Evolutionary conservation across 2,329 filamentous ascomycete genomes (phyloP).

Genomic region (Zymoseptoria ardabiliae): DNA sequence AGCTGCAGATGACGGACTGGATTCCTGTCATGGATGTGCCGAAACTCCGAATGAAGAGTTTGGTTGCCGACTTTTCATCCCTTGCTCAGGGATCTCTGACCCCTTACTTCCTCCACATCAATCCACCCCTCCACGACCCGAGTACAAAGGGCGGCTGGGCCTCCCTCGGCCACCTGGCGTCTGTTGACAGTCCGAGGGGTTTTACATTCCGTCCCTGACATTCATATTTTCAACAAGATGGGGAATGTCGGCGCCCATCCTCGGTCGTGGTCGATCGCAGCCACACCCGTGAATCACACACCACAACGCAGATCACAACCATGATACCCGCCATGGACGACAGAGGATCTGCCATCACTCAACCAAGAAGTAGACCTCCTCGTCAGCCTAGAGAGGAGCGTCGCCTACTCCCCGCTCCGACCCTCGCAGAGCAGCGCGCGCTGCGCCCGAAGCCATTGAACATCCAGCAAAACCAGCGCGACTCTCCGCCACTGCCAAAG

Average conservation of each 20-base stretch:
- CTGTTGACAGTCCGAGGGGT: conserved; percentile 22
- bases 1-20: too few relatives aligned
- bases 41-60: too few relatives aligned
- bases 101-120: not conserved
- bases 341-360: not conserved
- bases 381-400: conserved; percentile 13
- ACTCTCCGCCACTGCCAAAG: conserved; percentile 2
- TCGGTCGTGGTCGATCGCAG: conserved; percentile 1
- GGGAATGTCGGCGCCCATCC: conserved; percentile 5
- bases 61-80: too few relatives aligned
- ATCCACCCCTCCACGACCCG: too few relatives aligned
- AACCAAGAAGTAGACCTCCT: not conserved
- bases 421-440: not conserved
- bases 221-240: conserved; percentile 11
- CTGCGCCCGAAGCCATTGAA: conserved; percentile 15
- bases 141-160: not conserved
- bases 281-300: not conserved
- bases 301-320: not conserved
- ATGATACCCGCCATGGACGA: not conserved
- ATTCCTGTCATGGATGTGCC: too few relatives aligned
- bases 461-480: not conserved
- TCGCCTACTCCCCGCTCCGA: conserved; percentile 5
- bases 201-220: conserved; percentile 25
- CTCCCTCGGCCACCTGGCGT: conserved; percentile 7
- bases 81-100: too few relatives aligned